phyloP scores from a whole-genome alignment of 768 basidiomycete species.

The Hygrocybe punicea region DNA sequence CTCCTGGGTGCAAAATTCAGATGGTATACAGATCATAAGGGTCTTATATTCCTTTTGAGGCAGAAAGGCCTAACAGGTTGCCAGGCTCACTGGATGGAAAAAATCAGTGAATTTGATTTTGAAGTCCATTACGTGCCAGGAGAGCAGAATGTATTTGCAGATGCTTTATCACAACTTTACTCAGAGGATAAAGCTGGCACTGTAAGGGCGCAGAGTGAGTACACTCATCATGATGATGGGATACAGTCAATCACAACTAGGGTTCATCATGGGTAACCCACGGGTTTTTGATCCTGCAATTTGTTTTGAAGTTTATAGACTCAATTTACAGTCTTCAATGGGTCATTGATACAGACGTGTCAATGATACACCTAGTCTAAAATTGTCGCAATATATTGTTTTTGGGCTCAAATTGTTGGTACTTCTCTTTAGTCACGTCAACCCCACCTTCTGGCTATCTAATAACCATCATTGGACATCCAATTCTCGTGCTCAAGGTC shows the following conservation, averaged over 20 bases:
- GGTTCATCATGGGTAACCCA: too few relatives aligned
- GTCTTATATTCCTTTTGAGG: constrained; percentile 1
- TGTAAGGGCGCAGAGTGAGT: constrained; percentile 11
- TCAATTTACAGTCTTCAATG: too few relatives aligned
- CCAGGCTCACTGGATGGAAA: constrained; percentile 15
- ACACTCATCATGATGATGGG: constrained; percentile 6
- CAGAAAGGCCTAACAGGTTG: constrained; percentile 8
- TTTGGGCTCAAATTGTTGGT: too few relatives aligned
- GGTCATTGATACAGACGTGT: too few relatives aligned
- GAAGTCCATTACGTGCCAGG: constrained; percentile 15
- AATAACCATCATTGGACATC: too few relatives aligned
- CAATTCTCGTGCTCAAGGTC: too few relatives aligned
- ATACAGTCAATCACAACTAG: background rate
- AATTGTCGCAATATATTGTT: too few relatives aligned
- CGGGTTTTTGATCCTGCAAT: too few relatives aligned
- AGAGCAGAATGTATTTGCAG: constrained; percentile 20
- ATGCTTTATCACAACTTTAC: constrained; percentile 32
- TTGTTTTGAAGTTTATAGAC: too few relatives aligned
- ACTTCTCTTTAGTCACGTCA: too few relatives aligned
- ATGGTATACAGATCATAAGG: constrained; percentile 12
- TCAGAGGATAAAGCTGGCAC: constrained; percentile 11
- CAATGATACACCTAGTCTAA: too few relatives aligned
- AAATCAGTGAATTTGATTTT: constrained; percentile 15
- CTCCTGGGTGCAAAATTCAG: constrained; percentile 7
- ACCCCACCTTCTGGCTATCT: too few relatives aligned